These are phyloP conservation scores for Taiozyma sp. DNA, from an alignment of 1,139 yeast species.

Conservation along the genomic window DNA sequence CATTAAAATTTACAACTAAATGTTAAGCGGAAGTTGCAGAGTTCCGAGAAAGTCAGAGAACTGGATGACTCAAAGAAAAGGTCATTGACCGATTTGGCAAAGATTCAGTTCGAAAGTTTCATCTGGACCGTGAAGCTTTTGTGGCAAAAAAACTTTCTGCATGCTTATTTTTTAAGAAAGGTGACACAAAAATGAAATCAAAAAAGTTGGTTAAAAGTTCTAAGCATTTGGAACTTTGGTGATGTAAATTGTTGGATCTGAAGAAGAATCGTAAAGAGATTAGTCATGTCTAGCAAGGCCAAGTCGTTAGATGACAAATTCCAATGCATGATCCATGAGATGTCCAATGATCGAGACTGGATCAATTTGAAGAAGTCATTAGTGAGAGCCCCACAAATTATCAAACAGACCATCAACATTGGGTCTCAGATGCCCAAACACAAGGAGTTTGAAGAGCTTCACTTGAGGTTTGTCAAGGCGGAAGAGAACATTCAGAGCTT, in stretches of 20 bases:
- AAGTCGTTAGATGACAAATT: constrained; percentile 11
- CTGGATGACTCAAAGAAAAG: too few species aligned
- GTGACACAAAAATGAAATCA: not conserved
- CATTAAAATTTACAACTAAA: too few species aligned
- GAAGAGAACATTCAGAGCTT: constrained; percentile 24
- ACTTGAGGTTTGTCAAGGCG: constrained; percentile 21
- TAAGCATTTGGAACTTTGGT: too few species aligned
- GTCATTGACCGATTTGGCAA: too few species aligned
- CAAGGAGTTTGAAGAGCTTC: constrained; percentile 34
- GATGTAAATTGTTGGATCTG: too few species aligned
- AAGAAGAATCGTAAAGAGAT: too few species aligned
- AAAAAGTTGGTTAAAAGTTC: not conserved
- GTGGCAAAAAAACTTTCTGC: too few species aligned
- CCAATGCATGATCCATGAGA: constrained; percentile 21
- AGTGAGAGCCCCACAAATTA: constrained; percentile 31
- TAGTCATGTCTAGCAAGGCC: not conserved
- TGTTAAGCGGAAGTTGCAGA: too few species aligned
- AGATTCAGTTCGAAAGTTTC: too few species aligned
- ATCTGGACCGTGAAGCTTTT: too few species aligned
- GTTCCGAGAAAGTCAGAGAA: too few species aligned
- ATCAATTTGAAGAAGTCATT: constrained; percentile 19
- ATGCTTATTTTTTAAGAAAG: not conserved
- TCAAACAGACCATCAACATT: constrained; percentile 32
- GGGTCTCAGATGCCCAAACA: constrained; percentile 33
- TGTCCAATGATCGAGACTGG: constrained; percentile 22